Evolutionary conservation across 148 eudicot species (phyloP), one percentile per base, ranked within the genome.

Genomic region (Chenopodium berlandieri): DNA sequence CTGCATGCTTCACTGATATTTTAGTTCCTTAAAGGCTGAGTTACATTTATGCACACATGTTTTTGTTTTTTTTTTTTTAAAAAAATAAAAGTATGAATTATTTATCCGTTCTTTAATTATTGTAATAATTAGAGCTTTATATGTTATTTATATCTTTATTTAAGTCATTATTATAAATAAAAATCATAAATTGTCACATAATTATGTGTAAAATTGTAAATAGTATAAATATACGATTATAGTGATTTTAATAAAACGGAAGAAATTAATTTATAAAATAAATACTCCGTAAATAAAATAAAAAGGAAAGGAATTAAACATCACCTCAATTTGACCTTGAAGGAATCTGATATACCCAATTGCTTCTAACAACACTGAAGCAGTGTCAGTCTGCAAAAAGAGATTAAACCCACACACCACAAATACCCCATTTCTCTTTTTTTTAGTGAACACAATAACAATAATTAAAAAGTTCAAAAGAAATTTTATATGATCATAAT

Each of bases 301-400:
- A 22, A 65, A 50, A 63, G 70, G 64, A 31, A 77, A n/a, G 14
- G 77, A 71, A 37, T 76, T 72, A 84, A 86, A 82, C 74, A 88
- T 89, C 83, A 94, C 97, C 98, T 92, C 88, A 83, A 94, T 92
- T 89, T 92, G 97, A 85, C 86, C 81, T 75, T 91, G 94, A 83
- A 94, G 97, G 93, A 91, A 90, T 92, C 93, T 90, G 88, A 94
- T 92, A 85, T 92, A 89, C 75, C 94, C 97, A 87, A 92, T 89
- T 77, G 94, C 92, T 89, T 94, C 98, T 79, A 91, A 78, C 87
- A 94, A 86, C 50, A 94, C 98, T 58, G 98, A 94, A 25, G 98
- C 98, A 34, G 98, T 94, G 92, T 94, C 98, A 89, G 98, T 94
- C 98, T 94, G 93, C 88, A 90, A 88, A 88, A 87, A 77, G 44